phyloP scores from a whole-genome alignment of 2,329 filamentous ascomycete genomes.

The Fusarium sp. region DNA sequence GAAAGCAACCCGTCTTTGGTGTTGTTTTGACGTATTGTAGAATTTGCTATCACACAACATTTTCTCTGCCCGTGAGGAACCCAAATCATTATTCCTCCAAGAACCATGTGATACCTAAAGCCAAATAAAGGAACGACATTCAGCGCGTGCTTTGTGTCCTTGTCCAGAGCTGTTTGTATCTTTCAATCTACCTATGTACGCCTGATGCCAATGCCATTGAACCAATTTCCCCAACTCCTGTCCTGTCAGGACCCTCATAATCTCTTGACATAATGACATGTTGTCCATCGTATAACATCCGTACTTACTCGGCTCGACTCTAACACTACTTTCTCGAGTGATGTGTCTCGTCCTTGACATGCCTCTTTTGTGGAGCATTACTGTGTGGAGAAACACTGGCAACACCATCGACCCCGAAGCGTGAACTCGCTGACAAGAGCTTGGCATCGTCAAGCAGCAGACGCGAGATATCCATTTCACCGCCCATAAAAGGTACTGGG shows the following conservation, averaged over 20 bases:
- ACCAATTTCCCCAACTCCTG: slow-evolving; percentile 42
- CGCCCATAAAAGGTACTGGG: slow-evolving; percentile 55
- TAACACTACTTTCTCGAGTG: slow-evolving; percentile 28
- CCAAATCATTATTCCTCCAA: slow-evolving; percentile 33
- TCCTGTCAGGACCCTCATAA: slow-evolving; percentile 31
- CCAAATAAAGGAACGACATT: slow-evolving; percentile 27
- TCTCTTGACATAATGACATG: slow-evolving; percentile 25
- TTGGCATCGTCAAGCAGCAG: slow-evolving; percentile 67
- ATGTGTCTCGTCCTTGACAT: slow-evolving; percentile 31
- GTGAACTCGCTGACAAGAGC: slow-evolving; percentile 41
- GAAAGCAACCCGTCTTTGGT: not conserved
- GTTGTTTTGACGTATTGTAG: not conserved
- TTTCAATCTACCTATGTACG: slow-evolving; percentile 43
- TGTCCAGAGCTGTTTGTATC: slow-evolving; percentile 15
- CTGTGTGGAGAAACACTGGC: slow-evolving; percentile 44
- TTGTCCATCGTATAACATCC: slow-evolving; percentile 8
- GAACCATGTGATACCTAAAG: slow-evolving; percentile 27
- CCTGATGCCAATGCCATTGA: slow-evolving; percentile 34
- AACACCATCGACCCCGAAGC: slow-evolving; percentile 46
- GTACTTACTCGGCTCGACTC: not conserved
- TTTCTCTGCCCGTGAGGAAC: slow-evolving; percentile 38
- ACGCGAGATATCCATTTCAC: slow-evolving; percentile 73
- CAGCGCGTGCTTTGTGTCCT: slow-evolving; percentile 40
- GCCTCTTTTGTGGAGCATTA: slow-evolving; percentile 26
- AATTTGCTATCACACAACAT: slow-evolving; percentile 12